phyloP scores from a whole-genome alignment of 441 rosid species.

The Adansonia rubrostipa region DNA sequence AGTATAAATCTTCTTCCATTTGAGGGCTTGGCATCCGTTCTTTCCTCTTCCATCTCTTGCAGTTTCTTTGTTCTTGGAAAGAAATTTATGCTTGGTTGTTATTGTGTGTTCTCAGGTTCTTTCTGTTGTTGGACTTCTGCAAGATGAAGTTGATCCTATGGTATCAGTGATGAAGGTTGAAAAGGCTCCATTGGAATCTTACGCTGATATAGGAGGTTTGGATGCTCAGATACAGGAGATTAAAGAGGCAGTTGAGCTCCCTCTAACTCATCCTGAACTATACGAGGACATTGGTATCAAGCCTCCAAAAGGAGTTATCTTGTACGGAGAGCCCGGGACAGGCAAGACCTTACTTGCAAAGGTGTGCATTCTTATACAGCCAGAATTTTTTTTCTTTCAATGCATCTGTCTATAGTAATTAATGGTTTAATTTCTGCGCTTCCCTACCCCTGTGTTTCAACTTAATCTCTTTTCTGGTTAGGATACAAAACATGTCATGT shows the following conservation, averaged over 20 bases:
- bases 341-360: slow-evolving; percentile 96
- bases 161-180: slow-evolving; percentile 99
- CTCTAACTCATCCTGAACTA: slow-evolving; percentile 92
- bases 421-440: background rate
- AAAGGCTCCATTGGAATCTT: slow-evolving; percentile 96
- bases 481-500: background rate
- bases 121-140: slow-evolving; percentile 94
- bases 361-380: slow-evolving; percentile 42
- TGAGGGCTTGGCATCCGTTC: background rate
- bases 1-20: background rate
- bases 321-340: slow-evolving; percentile 97
- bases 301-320: slow-evolving; percentile 95
- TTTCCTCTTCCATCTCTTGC: background rate
- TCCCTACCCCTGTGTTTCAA: background rate
- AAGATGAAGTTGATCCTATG: slow-evolving; percentile 99
- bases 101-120: slow-evolving; percentile 57
- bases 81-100: background rate
- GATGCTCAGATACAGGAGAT: slow-evolving; percentile 99
- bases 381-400: background rate
- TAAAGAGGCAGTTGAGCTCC: slow-evolving; percentile 44
- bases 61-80: background rate
- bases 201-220: slow-evolving; percentile 96
- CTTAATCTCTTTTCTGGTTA: background rate
- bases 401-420: background rate
- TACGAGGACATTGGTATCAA: slow-evolving; percentile 97